Conservation (phyloP, 495 filamentous ascomycete species). For the Aspergillus heteromorphus region DNA sequence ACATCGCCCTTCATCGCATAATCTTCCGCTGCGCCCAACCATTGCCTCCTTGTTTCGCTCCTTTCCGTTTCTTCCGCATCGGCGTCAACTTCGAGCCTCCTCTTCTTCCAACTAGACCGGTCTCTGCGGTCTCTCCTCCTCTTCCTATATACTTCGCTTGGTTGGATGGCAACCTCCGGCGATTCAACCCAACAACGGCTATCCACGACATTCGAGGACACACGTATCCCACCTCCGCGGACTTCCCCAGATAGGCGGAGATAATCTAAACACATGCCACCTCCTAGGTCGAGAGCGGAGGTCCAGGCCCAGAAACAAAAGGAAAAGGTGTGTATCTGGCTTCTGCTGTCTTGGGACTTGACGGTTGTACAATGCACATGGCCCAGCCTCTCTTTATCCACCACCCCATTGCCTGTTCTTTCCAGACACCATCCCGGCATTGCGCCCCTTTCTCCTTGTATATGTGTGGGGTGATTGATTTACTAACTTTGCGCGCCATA, state of each 20-base stretch:
- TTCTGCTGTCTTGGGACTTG: background rate
- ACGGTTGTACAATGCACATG: background rate
- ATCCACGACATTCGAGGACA: background rate
- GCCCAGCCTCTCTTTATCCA: background rate
- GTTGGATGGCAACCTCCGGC: slow-evolving; percentile 22
- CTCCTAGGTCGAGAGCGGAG: slow-evolving; percentile 73
- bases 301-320: slow-evolving; percentile 88
- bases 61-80: background rate
- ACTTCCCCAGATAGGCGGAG: slow-evolving; percentile 24
- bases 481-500: slow-evolving; percentile 2
- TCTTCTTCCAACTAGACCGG: background rate
- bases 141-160: background rate
- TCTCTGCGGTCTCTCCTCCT: background rate
- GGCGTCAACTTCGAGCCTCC: background rate
- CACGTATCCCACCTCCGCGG: slow-evolving; percentile 8
- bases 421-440: background rate
- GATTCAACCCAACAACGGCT: slow-evolving; percentile 1
- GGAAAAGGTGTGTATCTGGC: slow-evolving; percentile 65
- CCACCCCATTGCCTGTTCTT: background rate
- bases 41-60: slow-evolving; percentile 3
- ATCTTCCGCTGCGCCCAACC: background rate
- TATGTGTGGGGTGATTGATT: slow-evolving; percentile 1
- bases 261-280: slow-evolving; percentile 49
- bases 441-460: slow-evolving; percentile 1
- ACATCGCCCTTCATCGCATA: background rate